Evolutionary conservation across 768 basidiomycete genomes (phyloP).

Genomic region (Lactifluus hygrophoroides): DNA sequence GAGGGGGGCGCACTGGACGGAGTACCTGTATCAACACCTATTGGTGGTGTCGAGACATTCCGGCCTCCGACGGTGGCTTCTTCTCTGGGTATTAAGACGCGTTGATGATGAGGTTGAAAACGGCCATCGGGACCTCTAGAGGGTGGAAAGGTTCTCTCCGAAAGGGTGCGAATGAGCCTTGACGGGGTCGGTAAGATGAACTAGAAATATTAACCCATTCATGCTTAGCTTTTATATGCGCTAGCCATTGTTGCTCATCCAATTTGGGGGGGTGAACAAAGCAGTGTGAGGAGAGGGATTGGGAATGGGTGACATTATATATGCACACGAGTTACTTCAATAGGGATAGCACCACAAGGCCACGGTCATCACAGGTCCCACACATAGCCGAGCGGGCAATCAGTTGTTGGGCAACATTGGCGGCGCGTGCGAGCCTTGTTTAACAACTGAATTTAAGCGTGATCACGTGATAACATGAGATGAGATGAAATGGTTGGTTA

Average conservation of each 20-base stretch:
- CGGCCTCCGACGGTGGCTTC: conserved; percentile 57
- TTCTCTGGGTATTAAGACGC: conserved; percentile 51
- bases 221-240: conserved; percentile 51
- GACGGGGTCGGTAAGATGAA: neutral
- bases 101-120: conserved; percentile 47
- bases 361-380: too few species aligned
- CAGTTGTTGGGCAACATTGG: too few species aligned
- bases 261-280: too few species aligned
- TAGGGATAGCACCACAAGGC: too few species aligned
- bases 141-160: conserved; percentile 22
- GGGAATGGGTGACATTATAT: too few species aligned
- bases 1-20: neutral
- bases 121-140: conserved; percentile 41
- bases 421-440: too few species aligned
- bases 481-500: too few species aligned
- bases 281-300: too few species aligned
- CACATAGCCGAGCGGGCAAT: too few species aligned
- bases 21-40: conserved; percentile 25
- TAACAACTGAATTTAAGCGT: too few species aligned
- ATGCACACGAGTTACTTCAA: too few species aligned
- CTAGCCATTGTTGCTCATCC: conserved; percentile 76
- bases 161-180: conserved; percentile 28
- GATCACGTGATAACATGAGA: too few species aligned
- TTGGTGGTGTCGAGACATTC: conserved; percentile 33
- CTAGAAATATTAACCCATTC: conserved; percentile 26